Conservation (phyloP, 345 rosid species). For the Ceriops decandra region DNA sequence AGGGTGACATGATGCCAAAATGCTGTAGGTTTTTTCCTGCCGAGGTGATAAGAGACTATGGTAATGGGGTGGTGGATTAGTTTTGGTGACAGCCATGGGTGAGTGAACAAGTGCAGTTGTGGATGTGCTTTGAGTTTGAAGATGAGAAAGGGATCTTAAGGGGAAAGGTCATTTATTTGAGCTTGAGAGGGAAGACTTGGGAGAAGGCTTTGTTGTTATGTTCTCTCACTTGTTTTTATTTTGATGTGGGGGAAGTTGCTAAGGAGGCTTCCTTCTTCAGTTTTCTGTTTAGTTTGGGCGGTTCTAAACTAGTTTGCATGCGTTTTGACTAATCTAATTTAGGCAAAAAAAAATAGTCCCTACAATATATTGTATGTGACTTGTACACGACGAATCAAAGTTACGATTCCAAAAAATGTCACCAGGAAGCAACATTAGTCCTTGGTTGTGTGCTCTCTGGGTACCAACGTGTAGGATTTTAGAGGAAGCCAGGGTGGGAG, state of each 20-base stretch:
- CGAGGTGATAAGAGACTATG: not conserved
- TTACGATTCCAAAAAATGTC: too few relatives aligned
- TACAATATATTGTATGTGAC: too few relatives aligned
- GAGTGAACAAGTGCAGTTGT: constrained; percentile 5
- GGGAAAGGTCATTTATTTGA: not conserved
- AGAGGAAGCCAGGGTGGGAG: too few relatives aligned
- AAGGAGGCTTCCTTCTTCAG: constrained; percentile 1
- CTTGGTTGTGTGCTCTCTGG: too few relatives aligned
- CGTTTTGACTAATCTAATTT: too few relatives aligned
- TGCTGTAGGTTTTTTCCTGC: constrained; percentile 24
- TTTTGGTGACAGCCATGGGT: constrained; percentile 33
- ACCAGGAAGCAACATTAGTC: too few relatives aligned
- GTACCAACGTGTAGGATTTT: too few relatives aligned
- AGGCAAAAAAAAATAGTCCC: too few relatives aligned
- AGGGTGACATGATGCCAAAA: constrained; percentile 13
- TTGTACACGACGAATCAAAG: too few relatives aligned
- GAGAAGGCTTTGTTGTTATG: constrained; percentile 13
- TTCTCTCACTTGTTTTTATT: not conserved
- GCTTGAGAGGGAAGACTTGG: constrained; percentile 4
- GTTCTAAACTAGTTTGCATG: too few relatives aligned
- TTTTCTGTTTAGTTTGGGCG: too few relatives aligned
- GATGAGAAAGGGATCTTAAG: constrained; percentile 7
- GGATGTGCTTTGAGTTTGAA: constrained; percentile 13
- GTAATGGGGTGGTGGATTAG: too few relatives aligned
- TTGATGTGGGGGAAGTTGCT: not conserved